phyloP scores from a whole-genome alignment of 192 early-diverging fungal species.

The Chytriomyces sp. region DNA sequence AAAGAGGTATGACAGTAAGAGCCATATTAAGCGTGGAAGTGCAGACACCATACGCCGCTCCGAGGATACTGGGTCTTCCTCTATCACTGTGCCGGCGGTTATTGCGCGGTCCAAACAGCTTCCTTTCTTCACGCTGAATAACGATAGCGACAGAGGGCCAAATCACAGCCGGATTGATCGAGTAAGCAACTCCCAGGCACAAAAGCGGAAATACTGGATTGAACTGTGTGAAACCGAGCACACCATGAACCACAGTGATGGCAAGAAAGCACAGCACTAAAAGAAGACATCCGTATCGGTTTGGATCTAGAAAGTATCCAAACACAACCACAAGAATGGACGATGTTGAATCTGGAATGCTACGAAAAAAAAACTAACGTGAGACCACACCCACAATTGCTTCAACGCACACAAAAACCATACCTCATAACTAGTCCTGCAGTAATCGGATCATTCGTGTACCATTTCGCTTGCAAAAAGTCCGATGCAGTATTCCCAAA shows the following conservation, averaged over 20 bases:
- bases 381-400: not conserved
- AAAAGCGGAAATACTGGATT: conserved; percentile 61
- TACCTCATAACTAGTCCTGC: conserved; percentile 62
- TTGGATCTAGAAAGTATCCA: conserved; percentile 63
- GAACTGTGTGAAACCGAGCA: conserved; percentile 56
- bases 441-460: conserved; percentile 52
- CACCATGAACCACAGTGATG: conserved; percentile 60
- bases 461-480: conserved; percentile 66
- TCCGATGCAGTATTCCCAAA: conserved; percentile 63
- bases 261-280: conserved; percentile 59
- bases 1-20: conserved; percentile 55
- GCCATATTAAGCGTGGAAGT: conserved; percentile 55
- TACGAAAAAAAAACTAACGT: conserved; percentile 27
- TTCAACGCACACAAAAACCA: conserved; percentile 23
- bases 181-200: conserved; percentile 62
- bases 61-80: conserved; percentile 37
- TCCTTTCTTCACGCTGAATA: conserved; percentile 55
- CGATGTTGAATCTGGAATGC: conserved; percentile 68
- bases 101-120: conserved; percentile 18
- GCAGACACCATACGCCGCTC: conserved; percentile 57
- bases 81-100: not conserved
- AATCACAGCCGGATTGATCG: conserved; percentile 67
- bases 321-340: conserved; percentile 63
- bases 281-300: conserved; percentile 56
- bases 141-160: conserved; percentile 68